Base-by-base conservation (phyloP, 1,284 basidiomycete species). In the Pyrrhoderma lamaoense region DNA sequence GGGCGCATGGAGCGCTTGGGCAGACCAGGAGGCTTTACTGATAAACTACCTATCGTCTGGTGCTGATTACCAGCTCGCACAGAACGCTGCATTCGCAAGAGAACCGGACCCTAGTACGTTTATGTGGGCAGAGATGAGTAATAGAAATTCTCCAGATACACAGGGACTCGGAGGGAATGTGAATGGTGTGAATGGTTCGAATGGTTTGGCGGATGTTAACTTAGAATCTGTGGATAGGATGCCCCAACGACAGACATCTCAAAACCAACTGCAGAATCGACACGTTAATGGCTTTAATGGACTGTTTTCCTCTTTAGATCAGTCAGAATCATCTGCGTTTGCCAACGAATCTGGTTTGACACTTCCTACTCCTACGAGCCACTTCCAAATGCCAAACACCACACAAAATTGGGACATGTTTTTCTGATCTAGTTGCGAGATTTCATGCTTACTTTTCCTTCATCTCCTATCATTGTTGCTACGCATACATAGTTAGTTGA, bases 21-120 rank as follows among this genome's bases (percentile, higher is more conserved):
- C 53, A 14, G 53, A 55, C 25, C 53, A 51, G 37, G 53, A 55
- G 31, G 53, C 53, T n/a, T 27, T 55, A 16, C 42, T 55, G 3
- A 55, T 55, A 27, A 55, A 51, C 39, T 55, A 55, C 25, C 45
- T 55, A 14, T 55, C 53, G 3, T 55, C 53, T 3, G 53, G 53
- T 38, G 49, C 45, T 18, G 53, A 55, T 40, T 22, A 47, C 13
- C 52, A 51, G 39, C 31, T 51, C 16, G 53, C 53, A 16, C 45
- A 51, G 39, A 55, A 39, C n/a, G 53, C 49, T 4, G 53, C 53
- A 18, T 55, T 36, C 27, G 14, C 53, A 18, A 46, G 49, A 5
- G 49, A 51, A 19, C 45, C 53, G 16, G 53, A 55, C 23, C 49
- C 53, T 13, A 43, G 39, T 4, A 22, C 53, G n/a, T 55, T 55